Conservation (phyloP, 2,329 filamentous ascomycete genomes). For the Ophiosphaerella narmari region DNA sequence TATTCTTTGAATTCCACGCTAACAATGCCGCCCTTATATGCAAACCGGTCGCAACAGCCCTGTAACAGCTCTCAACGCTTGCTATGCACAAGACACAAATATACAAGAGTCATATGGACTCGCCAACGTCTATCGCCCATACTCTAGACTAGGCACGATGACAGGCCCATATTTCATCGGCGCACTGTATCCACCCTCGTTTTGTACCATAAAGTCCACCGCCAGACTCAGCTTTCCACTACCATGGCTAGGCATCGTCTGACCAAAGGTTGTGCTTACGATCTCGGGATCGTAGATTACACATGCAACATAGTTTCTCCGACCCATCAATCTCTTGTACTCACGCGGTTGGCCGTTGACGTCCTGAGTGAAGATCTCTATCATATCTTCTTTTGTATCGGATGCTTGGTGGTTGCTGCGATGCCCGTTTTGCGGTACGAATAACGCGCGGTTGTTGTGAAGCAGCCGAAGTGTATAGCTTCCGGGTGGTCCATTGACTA, state of each 20-base stretch:
- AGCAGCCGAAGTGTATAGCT: slow-evolving; percentile 90
- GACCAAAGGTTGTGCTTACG: slow-evolving; percentile 56
- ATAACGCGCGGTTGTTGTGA: slow-evolving; percentile 92
- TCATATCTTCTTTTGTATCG: slow-evolving; percentile 99
- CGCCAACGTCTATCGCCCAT: slow-evolving; percentile 46
- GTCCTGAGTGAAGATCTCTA: slow-evolving; percentile 98
- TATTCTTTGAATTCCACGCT: no score
- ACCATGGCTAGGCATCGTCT: slow-evolving; percentile 45
- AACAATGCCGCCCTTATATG: no score
- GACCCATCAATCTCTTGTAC: slow-evolving; percentile 88
- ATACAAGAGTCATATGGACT: no score
- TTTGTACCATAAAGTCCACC: slow-evolving; percentile 96
- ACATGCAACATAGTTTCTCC: slow-evolving; percentile 89
- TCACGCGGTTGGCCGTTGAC: slow-evolving; percentile 82
- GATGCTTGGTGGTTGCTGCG: slow-evolving; percentile 69
- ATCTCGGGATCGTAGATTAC: slow-evolving; percentile 93
- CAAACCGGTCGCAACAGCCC: no score
- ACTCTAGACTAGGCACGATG: slow-evolving; percentile 75
- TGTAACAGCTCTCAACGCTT: no score
- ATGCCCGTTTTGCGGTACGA: slow-evolving; percentile 87
- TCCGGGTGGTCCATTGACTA: slow-evolving; percentile 86
- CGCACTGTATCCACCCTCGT: slow-evolving; percentile 76
- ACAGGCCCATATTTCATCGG: slow-evolving; percentile 97
- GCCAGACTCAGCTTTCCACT: slow-evolving; percentile 74
- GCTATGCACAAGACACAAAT: no score